phyloP scores from a whole-genome alignment of 2,329 filamentous ascomycete genomes.

The Tolypocladium tropicale region DNA sequence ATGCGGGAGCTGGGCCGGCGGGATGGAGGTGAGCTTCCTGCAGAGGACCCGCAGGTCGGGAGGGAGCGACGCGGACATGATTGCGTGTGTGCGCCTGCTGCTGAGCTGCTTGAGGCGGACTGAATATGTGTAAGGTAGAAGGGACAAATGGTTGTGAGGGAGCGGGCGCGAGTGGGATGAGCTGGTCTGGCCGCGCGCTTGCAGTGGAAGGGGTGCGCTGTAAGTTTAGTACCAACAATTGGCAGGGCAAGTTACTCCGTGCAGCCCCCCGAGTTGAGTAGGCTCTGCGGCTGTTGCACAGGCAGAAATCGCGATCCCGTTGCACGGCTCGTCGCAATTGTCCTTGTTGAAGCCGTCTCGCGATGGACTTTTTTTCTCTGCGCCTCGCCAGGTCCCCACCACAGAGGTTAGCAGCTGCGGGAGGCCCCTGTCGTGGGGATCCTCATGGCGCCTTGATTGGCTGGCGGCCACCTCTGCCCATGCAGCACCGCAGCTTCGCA shows the following conservation, averaged over 20 bases:
- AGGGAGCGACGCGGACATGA: constrained; percentile 16
- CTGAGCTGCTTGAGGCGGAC: background rate
- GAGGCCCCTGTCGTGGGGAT: constrained; percentile 10
- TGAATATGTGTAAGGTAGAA: background rate
- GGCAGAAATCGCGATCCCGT: background rate
- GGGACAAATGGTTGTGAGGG: background rate
- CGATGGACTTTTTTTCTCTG: constrained; percentile 13
- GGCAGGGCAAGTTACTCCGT: too few species aligned
- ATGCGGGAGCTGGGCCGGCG: constrained; percentile 62
- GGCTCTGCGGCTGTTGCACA: too few species aligned
- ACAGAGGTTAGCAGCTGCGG: background rate
- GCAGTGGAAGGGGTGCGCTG: background rate
- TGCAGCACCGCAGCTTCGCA: background rate
- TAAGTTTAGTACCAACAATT: background rate
- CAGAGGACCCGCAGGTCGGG: constrained; percentile 56
- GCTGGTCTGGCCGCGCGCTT: too few species aligned
- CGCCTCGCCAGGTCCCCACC: background rate
- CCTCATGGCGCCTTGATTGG: constrained; percentile 15
- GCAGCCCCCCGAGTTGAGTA: too few species aligned
- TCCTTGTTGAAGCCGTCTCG: background rate
- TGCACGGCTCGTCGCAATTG: background rate
- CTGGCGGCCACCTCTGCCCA: background rate
- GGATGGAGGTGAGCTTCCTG: constrained; percentile 59
- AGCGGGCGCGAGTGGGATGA: background rate
- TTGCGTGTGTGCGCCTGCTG: background rate